phyloP scores from a whole-genome alignment of 1,284 basidiomycete genomes.

The Trichosporon faecale region DNA sequence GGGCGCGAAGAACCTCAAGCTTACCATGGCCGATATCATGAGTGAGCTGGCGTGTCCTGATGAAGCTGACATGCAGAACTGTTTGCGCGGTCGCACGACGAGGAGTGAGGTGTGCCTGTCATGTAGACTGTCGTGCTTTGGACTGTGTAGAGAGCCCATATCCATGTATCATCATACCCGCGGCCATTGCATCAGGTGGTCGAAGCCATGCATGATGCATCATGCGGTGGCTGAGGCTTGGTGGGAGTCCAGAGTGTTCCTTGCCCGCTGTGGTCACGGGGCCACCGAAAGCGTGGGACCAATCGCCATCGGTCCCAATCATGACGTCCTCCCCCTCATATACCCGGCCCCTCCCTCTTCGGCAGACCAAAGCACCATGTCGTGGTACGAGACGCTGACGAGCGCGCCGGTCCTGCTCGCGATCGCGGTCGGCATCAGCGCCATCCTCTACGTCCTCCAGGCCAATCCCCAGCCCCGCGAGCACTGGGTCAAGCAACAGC shows the following conservation, averaged over 20 bases:
- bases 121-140: not conserved
- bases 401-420: constrained; percentile 38
- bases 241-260: not conserved
- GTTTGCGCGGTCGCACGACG: constrained; percentile 16
- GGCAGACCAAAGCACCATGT: not conserved
- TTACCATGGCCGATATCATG: constrained; percentile 80
- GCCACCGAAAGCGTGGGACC: not conserved
- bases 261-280: not conserved
- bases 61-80: constrained; percentile 18
- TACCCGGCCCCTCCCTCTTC: not conserved
- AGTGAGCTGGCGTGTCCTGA: constrained; percentile 40
- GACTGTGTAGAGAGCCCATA: not conserved
- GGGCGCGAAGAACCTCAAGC: constrained; percentile 76
- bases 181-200: not conserved
- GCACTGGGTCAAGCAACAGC: not conserved
- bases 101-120: not conserved
- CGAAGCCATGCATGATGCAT: not conserved
- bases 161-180: not conserved
- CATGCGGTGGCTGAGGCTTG: not conserved
- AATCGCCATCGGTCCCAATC: not conserved
- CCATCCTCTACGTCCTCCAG: constrained; percentile 20
- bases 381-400: constrained; percentile 37
- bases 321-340: not conserved
- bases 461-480: constrained; percentile 25
- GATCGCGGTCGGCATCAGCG: constrained; percentile 36